Evolutionary conservation across 1,139 yeast genomes (phyloP).

Genomic region (Pneumocystis jirovecii): DNA sequence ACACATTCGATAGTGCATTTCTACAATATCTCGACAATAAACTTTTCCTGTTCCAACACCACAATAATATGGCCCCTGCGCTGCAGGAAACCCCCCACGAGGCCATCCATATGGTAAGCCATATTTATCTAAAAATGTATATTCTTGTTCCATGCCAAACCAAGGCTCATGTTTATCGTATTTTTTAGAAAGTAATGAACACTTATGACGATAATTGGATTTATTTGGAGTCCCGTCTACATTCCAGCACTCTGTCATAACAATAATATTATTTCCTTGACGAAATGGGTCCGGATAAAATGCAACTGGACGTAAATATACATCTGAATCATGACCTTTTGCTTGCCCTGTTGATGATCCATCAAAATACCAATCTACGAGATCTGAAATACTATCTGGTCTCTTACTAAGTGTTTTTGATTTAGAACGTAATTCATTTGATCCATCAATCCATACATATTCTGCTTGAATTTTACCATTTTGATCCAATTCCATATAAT

Average conservation of each 20-base stretch:
- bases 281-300: constrained; percentile 94
- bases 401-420: constrained; percentile 66
- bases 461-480: constrained; percentile 82
- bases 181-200: constrained; percentile 89
- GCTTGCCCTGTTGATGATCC: constrained; percentile 99
- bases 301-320: constrained; percentile 86
- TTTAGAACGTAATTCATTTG: constrained; percentile 85
- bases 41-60: constrained; percentile 99
- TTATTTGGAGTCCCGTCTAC: constrained; percentile 98
- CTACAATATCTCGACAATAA: constrained; percentile 93
- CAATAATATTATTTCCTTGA: constrained; percentile 91
- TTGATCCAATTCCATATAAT: constrained; percentile 74
- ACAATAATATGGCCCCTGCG: constrained; percentile 99
- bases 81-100: constrained; percentile 98
- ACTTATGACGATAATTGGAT: constrained; percentile 94
- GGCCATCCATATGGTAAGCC: constrained; percentile 97
- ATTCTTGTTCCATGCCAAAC: constrained; percentile 99
- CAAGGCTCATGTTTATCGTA: constrained; percentile 75
- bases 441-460: constrained; percentile 94
- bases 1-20: constrained; percentile 98
- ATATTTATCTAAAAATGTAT: constrained; percentile 82
- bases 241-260: constrained; percentile 93
- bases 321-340: constrained; percentile 93
- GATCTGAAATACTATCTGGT: constrained; percentile 62
- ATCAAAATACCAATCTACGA: constrained; percentile 98